Evolutionary conservation across 2,329 filamentous ascomycete genomes (phyloP).

Genomic region (Colletotrichum endophyticum): DNA sequence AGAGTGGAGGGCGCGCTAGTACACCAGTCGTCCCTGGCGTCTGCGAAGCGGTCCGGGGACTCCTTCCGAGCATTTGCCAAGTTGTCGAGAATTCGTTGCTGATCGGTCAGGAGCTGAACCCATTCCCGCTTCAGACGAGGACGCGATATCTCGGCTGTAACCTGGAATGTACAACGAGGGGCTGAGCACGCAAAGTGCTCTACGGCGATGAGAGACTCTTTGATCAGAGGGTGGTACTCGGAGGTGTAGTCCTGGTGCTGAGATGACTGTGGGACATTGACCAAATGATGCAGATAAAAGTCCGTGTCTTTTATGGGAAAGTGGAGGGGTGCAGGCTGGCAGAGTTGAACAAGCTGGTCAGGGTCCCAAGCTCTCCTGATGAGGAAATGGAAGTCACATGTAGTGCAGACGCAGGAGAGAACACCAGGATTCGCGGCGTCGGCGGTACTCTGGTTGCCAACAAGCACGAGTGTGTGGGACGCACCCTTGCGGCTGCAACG

Average conservation of each 20-base stretch:
- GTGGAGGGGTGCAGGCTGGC: constrained; percentile 23
- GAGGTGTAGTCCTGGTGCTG: not conserved
- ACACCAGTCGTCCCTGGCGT: constrained; percentile 44
- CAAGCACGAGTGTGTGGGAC: constrained; percentile 30
- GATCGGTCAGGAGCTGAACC: constrained; percentile 50
- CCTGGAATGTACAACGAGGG: constrained; percentile 42
- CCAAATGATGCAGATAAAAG: constrained; percentile 17
- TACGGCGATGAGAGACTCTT: constrained; percentile 31
- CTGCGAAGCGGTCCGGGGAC: constrained; percentile 54
- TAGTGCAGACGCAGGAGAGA: constrained; percentile 42
- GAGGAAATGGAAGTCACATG: constrained; percentile 47
- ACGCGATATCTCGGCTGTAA: constrained; percentile 53
- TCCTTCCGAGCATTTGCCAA: constrained; percentile 42
- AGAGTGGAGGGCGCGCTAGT: constrained; percentile 49
- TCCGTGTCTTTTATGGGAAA: constrained; percentile 1
- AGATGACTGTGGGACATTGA: not conserved
- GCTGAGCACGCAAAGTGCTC: constrained; percentile 41
- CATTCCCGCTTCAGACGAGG: constrained; percentile 51
- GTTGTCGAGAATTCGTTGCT: constrained; percentile 45
- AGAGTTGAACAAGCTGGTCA: constrained; percentile 29
- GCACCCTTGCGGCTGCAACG: constrained; percentile 32
- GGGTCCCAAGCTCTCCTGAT: constrained; percentile 40
- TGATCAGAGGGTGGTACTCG: constrained; percentile 20
- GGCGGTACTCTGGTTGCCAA: constrained; percentile 41
- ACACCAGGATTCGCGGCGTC: constrained; percentile 27